Base-by-base conservation (phyloP, 768 basidiomycete genomes). In the Cystoderma amianthinum region DNA sequence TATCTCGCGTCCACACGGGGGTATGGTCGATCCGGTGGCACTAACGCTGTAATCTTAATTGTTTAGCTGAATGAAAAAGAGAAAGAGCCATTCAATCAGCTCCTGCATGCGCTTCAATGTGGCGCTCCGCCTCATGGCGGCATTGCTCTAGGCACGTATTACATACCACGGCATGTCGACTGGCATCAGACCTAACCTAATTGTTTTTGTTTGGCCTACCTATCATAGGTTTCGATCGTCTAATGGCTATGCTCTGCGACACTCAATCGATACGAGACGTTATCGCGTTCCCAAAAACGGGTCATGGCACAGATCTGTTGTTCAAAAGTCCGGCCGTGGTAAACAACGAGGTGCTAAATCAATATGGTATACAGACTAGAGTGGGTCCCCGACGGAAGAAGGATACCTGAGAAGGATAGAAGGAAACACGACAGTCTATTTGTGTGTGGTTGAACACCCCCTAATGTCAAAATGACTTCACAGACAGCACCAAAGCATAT, bases 81-180 rank as follows among this genome's bases (percentile, higher is more conserved):
- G 60, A 76, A 78, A 44, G 61, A 71, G 5, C 74, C 88, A 3
- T 97, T 97, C 65, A 63, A 75, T 42, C 92, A 93, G 54, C 76
- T 97, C 1, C 64, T 95, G 24, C 82, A 91, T 54, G 94, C 94
- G 12, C 72, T 97, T 44, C 69, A 70, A 53, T 90, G 82, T 60
- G 94, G 94, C 44, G 94, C 94, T 12, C 93, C 94, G 17, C 94
- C 94, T 49, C 94, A 97, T 65, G 94, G 88, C 24, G 94, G 94
- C 32, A 87, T 96, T 41, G 94, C 94, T 1, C 70, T 97, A 42
- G 93, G 92, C 87, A 58, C 41, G 69, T 63, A 37, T 24, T n/a
- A 5, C 25, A n/a, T 28, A 7, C 7, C 25, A 7, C 25, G 25
- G 25, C 25, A 28, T 36, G 34, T 36, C 34, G 9, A 15, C 17